A percentile compares a stretch with the other conserved stretches of the same genome.
Evolutionary conservation across 768 basidiomycete species (phyloP).

Genomic region (Rhodotorula diobovata): DNA sequence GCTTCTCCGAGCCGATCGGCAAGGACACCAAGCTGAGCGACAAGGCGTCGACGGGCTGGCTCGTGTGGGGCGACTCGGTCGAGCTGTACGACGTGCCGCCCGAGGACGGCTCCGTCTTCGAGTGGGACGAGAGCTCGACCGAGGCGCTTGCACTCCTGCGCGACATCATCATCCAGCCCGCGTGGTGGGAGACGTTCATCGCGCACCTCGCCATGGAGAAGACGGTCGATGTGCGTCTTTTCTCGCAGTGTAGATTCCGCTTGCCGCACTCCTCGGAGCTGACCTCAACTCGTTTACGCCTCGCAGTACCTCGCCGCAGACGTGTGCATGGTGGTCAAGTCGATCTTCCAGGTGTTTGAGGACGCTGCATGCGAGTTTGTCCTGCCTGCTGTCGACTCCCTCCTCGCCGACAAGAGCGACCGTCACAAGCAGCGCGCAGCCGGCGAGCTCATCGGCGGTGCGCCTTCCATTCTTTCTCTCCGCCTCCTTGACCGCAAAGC

Average conservation of each 20-base stretch:
- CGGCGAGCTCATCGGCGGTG: slow-evolving; percentile 67
- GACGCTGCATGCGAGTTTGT: slow-evolving; percentile 64
- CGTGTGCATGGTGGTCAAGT: slow-evolving; percentile 52
- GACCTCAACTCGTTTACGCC: neutral
- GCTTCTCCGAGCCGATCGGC: slow-evolving; percentile 56
- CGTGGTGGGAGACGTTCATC: slow-evolving; percentile 41
- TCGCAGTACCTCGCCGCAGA: slow-evolving; percentile 36
- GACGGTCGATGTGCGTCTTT: slow-evolving; percentile 23
- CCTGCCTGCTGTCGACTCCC: slow-evolving; percentile 58
- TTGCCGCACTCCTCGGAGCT: too few relatives aligned
- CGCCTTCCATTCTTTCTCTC: neutral
- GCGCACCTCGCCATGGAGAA: slow-evolving; percentile 41
- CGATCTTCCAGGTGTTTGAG: slow-evolving; percentile 65
- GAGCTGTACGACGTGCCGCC: slow-evolving; percentile 39
- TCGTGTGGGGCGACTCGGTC: slow-evolving; percentile 49
- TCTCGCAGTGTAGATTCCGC: neutral
- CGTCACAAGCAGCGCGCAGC: slow-evolving; percentile 84
- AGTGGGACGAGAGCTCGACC: slow-evolving; percentile 34
- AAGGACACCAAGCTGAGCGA: slow-evolving; percentile 46
- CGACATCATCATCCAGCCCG: slow-evolving; percentile 22
- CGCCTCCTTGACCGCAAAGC: neutral
- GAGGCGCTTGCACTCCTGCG: slow-evolving; percentile 26
- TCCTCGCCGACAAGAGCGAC: slow-evolving; percentile 60
- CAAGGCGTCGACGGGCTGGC: slow-evolving; percentile 47
- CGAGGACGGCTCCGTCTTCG: slow-evolving; percentile 15